phyloP scores from a whole-genome alignment of 1,284 basidiomycete genomes.

The Sanguinoderma infundibulare region DNA sequence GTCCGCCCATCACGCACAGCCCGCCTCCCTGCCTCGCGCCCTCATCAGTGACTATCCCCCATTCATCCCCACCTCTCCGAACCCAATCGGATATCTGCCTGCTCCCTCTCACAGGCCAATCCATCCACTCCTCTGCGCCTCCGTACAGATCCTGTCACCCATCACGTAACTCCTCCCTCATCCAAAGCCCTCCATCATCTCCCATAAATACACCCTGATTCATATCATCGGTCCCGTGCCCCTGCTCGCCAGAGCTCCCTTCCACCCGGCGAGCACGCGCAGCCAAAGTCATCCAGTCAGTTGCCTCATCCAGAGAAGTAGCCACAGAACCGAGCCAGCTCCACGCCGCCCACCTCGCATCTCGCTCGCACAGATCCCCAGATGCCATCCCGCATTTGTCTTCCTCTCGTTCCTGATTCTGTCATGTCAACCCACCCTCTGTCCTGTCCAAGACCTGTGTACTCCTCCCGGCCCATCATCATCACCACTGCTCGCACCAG shows the following conservation, averaged over 20 bases:
- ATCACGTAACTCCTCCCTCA: too few species aligned
- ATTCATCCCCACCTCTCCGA: neutral
- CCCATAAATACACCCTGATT: neutral
- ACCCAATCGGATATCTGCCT: neutral
- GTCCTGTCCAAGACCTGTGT: neutral
- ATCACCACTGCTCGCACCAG: neutral
- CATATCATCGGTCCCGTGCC: neutral
- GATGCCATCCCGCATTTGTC: conserved; percentile 3
- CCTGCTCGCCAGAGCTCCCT: neutral
- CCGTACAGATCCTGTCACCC: neutral
- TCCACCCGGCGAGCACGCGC: neutral
- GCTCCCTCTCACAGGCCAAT: neutral
- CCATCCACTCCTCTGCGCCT: neutral
- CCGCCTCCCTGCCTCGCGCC: neutral
- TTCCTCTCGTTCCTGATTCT: conserved; percentile 1
- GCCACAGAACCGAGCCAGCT: neutral
- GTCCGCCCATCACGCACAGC: neutral
- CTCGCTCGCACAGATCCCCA: conserved; percentile 1
- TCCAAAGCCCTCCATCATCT: neutral
- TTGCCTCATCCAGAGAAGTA: neutral
- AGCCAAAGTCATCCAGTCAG: neutral
- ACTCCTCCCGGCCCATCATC: neutral
- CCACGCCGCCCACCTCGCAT: neutral
- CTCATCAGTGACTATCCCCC: neutral
- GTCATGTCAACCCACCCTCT: neutral